Evolutionary conservation across 495 filamentous ascomycete species (phyloP), one percentile per base, ranked within the genome.

Genomic region (Schizothecium vesticola): DNA sequence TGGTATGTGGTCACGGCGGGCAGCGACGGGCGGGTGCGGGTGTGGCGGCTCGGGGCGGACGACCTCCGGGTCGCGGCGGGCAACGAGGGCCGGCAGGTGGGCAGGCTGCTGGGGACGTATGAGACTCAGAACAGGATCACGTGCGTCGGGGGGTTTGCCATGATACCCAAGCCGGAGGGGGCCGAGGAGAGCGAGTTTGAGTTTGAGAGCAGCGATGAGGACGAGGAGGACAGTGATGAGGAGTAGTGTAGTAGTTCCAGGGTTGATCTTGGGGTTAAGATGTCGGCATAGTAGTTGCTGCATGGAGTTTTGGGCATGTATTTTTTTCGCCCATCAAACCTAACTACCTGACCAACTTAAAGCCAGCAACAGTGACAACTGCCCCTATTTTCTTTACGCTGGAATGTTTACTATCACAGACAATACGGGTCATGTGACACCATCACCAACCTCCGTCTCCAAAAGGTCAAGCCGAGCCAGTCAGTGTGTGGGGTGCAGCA

Each of bases 111-210:
- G 58, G 93, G 87, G 13, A 89, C 87, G 64, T 94, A 93, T 70
- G 90, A 92, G 75, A 97, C 94, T 9, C 88, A 89, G 33, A 91
- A 93, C 75, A 85, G 95, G 60, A 93, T 99, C 68, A 99, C 94
- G 12, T 99, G 95, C 76, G 66, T 99, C 70, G 87, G 83, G 67
- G 89, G 90, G 57, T 98, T 97, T 77, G 81, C 91, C 67, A 96
- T 98, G 94, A 83, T 87, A 79, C 82, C 86, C 59, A 80, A 81
- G 22, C 79, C 81, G 10, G 79, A 82, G 60, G 83, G 80, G 21
- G 77, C 73, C 11, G 80, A 83, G 67, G 79, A 85, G 61, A 82
- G 78, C 67, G 84, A 86, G 64, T 83, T 80, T 60, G 80, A 84
- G 73, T 76, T 73, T 72, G 80, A 80, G 73, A 80, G 10, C 75